A percentile compares a stretch with the other conserved stretches of the same genome.
Evolutionary conservation across 148 eudicot species (phyloP).

Genomic region (Agrostemma githago): DNA sequence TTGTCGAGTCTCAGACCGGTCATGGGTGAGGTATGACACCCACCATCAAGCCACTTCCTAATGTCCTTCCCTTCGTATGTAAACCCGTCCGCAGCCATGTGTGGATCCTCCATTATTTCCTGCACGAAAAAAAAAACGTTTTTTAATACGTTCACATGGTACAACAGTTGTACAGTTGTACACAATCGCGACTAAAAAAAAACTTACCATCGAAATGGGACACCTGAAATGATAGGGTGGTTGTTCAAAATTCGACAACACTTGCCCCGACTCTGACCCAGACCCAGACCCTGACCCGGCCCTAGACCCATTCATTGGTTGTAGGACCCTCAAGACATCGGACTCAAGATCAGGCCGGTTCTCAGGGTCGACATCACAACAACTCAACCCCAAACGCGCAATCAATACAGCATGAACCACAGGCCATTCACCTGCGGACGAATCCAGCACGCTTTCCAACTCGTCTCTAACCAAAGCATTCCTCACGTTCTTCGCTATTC

Average conservation of each 20-base stretch:
- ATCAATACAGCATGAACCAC: conserved; percentile 69
- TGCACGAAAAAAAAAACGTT: conserved; percentile 21
- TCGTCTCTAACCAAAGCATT: conserved; percentile 46
- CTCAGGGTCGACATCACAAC: conserved; percentile 41
- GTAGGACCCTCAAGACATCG: conserved; percentile 67
- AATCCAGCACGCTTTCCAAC: conserved; percentile 47
- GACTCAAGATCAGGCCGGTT: conserved; percentile 59
- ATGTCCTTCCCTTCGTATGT: conserved; percentile 81
- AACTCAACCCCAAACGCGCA: conserved; percentile 57
- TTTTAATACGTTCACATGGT: no score
- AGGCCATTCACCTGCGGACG: conserved; percentile 90
- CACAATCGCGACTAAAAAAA: background rate
- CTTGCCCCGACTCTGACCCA: conserved; percentile 32
- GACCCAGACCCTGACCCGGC: conserved; percentile 24
- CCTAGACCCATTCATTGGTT: conserved; percentile 34
- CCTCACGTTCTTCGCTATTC: conserved; percentile 53
- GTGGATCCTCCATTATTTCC: conserved; percentile 87
- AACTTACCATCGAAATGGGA: conserved; percentile 77
- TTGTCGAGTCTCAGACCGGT: conserved; percentile 48
- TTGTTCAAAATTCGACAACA: conserved; percentile 28
- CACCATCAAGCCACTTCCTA: conserved; percentile 56
- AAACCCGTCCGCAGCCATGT: conserved; percentile 77
- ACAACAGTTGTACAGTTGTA: no score
- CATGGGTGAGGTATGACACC: conserved; percentile 68
- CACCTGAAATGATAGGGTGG: conserved; percentile 62